phyloP scores from a whole-genome alignment of 1,139 yeast genomes.

The Candida dubliniensis region DNA sequence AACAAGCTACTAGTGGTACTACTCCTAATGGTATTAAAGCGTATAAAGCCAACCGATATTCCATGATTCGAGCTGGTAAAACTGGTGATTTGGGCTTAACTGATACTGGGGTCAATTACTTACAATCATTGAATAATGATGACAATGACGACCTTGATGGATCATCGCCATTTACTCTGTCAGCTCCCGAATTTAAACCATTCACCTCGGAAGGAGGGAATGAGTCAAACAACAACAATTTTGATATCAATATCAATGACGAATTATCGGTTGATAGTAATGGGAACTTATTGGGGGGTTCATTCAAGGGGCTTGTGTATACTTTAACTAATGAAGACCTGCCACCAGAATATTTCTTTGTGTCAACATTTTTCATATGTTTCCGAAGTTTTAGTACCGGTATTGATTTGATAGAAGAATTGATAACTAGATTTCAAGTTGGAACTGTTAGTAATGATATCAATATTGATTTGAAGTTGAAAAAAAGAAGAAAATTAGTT shows the following conservation, averaged over 20 bases:
- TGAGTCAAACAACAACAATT: background rate
- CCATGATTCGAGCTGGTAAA: constrained; percentile 60
- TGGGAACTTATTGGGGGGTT: constrained; percentile 70
- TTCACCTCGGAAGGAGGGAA: constrained; percentile 24
- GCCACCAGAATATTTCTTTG: constrained; percentile 68
- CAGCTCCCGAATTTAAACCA: constrained; percentile 39
- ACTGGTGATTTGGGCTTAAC: constrained; percentile 55
- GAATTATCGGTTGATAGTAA: constrained; percentile 49
- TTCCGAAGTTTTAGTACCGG: constrained; percentile 76
- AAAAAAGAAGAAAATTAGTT: constrained; percentile 66
- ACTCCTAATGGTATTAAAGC: constrained; percentile 14
- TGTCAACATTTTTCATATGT: constrained; percentile 77
- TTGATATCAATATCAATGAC: constrained; percentile 19
- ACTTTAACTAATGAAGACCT: constrained; percentile 70
- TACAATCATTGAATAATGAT: constrained; percentile 44
- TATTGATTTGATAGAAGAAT: constrained; percentile 64
- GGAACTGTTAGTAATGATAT: constrained; percentile 33
- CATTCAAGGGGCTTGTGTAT: constrained; percentile 71
- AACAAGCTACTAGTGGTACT: background rate
- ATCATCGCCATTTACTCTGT: constrained; percentile 42
- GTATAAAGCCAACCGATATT: constrained; percentile 45
- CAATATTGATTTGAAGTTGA: constrained; percentile 51
- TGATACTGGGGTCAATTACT: constrained; percentile 57
- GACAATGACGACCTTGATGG: background rate
- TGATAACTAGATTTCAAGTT: constrained; percentile 66